A percentile compares a stretch with the other conserved stretches of the same genome.
These are phyloP conservation scores for Uromyces viciae-fabae DNA, from an alignment of 1,284 basidiomycete genomes.

Conservation along the genomic window DNA sequence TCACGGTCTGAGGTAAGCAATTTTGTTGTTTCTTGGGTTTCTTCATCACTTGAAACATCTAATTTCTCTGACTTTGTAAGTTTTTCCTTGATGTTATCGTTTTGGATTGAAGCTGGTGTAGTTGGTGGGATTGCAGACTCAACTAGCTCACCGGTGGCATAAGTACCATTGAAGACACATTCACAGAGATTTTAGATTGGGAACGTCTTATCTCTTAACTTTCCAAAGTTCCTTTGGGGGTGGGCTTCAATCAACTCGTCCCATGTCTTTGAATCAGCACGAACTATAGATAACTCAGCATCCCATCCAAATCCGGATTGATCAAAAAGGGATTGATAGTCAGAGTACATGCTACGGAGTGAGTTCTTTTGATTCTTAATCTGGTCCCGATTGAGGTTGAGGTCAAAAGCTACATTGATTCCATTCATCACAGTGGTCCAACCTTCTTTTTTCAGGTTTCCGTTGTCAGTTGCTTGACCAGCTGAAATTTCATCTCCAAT, in stretches of 20 bases:
- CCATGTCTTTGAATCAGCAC: neutral
- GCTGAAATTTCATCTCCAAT: neutral
- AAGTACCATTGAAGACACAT: neutral
- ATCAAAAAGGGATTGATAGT: neutral
- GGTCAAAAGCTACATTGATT: neutral
- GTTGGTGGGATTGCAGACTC: no score
- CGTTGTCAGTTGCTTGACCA: neutral
- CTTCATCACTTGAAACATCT: neutral
- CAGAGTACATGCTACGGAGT: neutral
- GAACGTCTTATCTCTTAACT: neutral
- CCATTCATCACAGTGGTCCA: neutral
- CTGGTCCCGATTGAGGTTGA: neutral
- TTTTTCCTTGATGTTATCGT: no score
- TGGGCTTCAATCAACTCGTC: neutral
- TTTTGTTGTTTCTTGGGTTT: no score
- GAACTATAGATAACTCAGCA: neutral
- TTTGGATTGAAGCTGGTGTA: no score
- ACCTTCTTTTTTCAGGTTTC: neutral
- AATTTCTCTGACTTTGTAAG: neutral
- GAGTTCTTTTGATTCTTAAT: neutral
- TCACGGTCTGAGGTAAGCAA: no score
- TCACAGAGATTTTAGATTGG: neutral
- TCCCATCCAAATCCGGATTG: constrained; percentile 4
- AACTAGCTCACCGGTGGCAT: neutral
- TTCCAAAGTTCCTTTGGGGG: neutral